Evolutionary conservation across 805 yeast species (phyloP).

Genomic region (Yarrowia sp.): DNA sequence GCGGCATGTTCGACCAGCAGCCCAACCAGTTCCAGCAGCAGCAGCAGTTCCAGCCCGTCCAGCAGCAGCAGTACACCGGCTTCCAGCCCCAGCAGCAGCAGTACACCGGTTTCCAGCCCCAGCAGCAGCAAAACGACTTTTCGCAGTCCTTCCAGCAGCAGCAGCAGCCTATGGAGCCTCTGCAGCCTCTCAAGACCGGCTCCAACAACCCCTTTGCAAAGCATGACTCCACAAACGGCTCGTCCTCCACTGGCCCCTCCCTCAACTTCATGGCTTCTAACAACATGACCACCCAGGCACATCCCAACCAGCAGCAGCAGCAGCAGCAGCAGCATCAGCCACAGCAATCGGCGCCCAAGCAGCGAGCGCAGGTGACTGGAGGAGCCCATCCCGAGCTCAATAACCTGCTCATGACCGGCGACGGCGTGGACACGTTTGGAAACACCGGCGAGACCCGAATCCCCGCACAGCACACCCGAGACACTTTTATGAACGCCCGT

Average conservation of each 20-base stretch:
- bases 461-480: conserved; percentile 90
- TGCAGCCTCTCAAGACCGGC: conserved; percentile 70
- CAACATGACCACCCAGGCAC: conserved; percentile 29
- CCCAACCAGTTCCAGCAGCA: conserved; percentile 38
- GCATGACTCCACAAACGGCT: conserved; percentile 37
- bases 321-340: conserved; percentile 49
- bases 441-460: conserved; percentile 82
- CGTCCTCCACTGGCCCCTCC: conserved; percentile 33
- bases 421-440: conserved; percentile 93
- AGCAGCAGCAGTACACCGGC: conserved; percentile 53
- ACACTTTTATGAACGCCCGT: conserved; percentile 86
- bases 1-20: conserved; percentile 42
- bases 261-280: conserved; percentile 36
- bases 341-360: conserved; percentile 46
- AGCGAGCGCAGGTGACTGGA: conserved; percentile 43
- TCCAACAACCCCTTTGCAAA: conserved; percentile 80
- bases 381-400: conserved; percentile 62
- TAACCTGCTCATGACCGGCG: conserved; percentile 79
- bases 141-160: conserved; percentile 68
- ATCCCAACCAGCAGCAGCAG: conserved; percentile 40
- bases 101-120: conserved; percentile 58
- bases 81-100: conserved; percentile 54
- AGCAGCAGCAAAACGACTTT: conserved; percentile 61
- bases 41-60: conserved; percentile 58
- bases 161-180: conserved; percentile 67